A percentile compares a stretch with the other conserved stretches of the same genome.
Evolutionary conservation across 2,329 filamentous ascomycete genomes (phyloP).

Genomic region (Fusarium nisikadoi): DNA sequence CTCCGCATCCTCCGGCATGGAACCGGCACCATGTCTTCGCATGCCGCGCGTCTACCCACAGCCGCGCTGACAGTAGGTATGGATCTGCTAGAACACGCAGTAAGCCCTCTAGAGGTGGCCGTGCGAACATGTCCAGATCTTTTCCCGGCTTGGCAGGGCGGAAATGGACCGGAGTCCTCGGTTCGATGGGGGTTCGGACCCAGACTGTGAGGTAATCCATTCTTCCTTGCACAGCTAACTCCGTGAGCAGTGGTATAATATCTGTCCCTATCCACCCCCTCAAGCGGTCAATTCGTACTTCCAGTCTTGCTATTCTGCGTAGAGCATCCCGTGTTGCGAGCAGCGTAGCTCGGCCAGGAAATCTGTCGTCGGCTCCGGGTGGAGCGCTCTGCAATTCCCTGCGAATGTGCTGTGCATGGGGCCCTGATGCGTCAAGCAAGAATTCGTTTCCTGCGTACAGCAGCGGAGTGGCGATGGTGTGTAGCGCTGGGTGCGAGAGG

Average conservation of each 20-base stretch:
- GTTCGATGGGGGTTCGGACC: constrained; percentile 26
- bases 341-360: constrained; percentile 26
- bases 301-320: constrained; percentile 43
- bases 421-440: constrained; percentile 43
- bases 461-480: constrained; percentile 47
- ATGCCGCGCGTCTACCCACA: constrained; percentile 53
- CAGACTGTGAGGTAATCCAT: constrained; percentile 43
- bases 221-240: constrained; percentile 48
- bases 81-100: constrained; percentile 58
- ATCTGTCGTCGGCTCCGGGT: constrained; percentile 27
- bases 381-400: constrained; percentile 35
- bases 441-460: constrained; percentile 49
- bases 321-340: constrained; percentile 40
- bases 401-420: constrained; percentile 45
- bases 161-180: constrained; percentile 8
- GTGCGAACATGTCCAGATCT: constrained; percentile 40
- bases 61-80: constrained; percentile 53
- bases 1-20: constrained; percentile 45
- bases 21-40: constrained; percentile 56
- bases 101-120: constrained; percentile 49
- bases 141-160: constrained; percentile 12
- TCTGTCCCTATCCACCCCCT: constrained; percentile 47
- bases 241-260: constrained; percentile 45
- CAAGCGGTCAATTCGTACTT: constrained; percentile 45
- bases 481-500: constrained; percentile 48